Conservation (phyloP, 805 yeast genomes). For the Suhomyces pyralidae region DNA sequence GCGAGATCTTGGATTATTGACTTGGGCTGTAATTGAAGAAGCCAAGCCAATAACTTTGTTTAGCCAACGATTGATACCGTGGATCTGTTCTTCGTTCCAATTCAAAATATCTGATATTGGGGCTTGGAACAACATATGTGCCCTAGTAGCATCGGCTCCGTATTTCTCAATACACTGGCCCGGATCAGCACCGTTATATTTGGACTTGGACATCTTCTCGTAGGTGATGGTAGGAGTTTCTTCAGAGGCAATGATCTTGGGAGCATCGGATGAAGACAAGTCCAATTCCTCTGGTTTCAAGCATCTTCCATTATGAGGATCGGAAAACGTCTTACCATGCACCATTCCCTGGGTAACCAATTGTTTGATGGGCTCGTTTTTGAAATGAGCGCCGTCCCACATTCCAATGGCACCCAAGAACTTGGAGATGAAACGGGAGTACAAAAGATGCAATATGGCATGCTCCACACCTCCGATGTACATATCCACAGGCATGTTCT, state of each 20-base stretch:
- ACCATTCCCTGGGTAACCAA: conserved; percentile 98
- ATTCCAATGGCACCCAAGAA: conserved; percentile 63
- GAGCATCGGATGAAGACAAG: conserved; percentile 33
- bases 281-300: conserved; percentile 76
- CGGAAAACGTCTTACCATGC: conserved; percentile 78
- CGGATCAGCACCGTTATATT: conserved; percentile 93
- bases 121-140: conserved; percentile 89
- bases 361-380: conserved; percentile 77
- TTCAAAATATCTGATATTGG: conserved; percentile 77
- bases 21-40: conserved; percentile 12
- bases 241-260: conserved; percentile 50
- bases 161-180: conserved; percentile 64
- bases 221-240: conserved; percentile 52
- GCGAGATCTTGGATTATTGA: neutral
- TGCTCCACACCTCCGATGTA: conserved; percentile 97
- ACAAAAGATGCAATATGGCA: conserved; percentile 87
- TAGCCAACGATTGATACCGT: conserved; percentile 88
- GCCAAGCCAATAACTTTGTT: conserved; percentile 47
- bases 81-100: conserved; percentile 89
- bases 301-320: conserved; percentile 71
- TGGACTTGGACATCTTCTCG: conserved; percentile 97
- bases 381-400: conserved; percentile 58
- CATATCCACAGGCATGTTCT: conserved; percentile 77
- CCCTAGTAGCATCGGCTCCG: conserved; percentile 94
- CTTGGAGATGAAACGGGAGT: conserved; percentile 82